Evolutionary conservation across 441 rosid genomes (phyloP), one percentile per base, ranked within the genome.

Genomic region (Adansonia rubrostipa): DNA sequence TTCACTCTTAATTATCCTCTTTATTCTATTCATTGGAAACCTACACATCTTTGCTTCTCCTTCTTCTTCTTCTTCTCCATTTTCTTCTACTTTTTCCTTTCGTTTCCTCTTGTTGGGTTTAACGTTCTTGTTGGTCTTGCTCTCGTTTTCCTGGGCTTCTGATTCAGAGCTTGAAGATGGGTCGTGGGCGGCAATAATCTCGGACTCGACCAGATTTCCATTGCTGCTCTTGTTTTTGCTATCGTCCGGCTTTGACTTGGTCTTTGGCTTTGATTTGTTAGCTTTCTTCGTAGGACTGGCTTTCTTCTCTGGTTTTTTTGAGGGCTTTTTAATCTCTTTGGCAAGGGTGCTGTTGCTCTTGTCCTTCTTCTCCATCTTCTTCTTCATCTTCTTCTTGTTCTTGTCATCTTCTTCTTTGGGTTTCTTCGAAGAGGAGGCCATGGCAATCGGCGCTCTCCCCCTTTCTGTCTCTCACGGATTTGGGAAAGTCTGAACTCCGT

Each of bases 1-100:
- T 15, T 86, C 94, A 76, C 75, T 84, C 82, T 88, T 92, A 69
- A 90, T 89, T 54, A 96, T 92, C 82, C 92, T 87, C 85, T 82
- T 85, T 6, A 93, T 87, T 84, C 97, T 86, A 8, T 86, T 85
- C 92, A 91, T 90, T 9, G 99, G 98, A 76, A 95, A 91, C 78
- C 79, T 84, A 80, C 80, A 86, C 78, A 75, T 60, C 74, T 83
- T 82, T 44, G 84, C 84, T 24, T 84, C 95, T 45, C 84, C 92
- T 61, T 73, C 86, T 51, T 64, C 77, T 10, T 28, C 33, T 28
- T 28, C 33, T 28, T 28, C 33, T 28, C 66, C 81, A 1, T 80
- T 82, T 8, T 82, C 88, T 1, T 74, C 83, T 11, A 36, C 56
- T 7, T 71, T 82, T 51, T 42, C 81, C 64, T 70, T 75, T 33